Evolutionary conservation across 1,284 basidiomycete species (phyloP).

Genomic region (Cutaneotrichosporon daszewskae): DNA sequence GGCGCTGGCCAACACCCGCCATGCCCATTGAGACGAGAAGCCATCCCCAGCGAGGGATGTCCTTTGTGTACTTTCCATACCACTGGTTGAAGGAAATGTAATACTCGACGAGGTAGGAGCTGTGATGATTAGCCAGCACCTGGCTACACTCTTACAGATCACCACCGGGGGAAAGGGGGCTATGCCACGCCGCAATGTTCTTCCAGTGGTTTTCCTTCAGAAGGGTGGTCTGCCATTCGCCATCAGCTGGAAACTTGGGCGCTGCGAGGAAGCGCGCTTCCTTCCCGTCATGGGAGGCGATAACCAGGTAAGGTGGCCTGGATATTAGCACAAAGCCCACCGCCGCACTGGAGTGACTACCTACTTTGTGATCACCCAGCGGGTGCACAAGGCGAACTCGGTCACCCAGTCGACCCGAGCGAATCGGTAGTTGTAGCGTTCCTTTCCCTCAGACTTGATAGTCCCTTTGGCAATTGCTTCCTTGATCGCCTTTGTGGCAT

Average conservation of each 20-base stretch:
- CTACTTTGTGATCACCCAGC: conserved; percentile 34
- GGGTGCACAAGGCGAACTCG: conserved; percentile 29
- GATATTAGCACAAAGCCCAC: background rate
- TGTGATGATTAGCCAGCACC: background rate
- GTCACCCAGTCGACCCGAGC: conserved; percentile 36
- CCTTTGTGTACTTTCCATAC: background rate
- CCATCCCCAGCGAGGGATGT: conserved; percentile 27
- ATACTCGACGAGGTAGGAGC: conserved; percentile 3
- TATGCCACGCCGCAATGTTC: conserved; percentile 24
- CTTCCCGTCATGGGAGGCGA: conserved; percentile 28
- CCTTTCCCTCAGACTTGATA: no score
- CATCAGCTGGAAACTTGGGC: conserved; percentile 21
- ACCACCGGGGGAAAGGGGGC: conserved; percentile 25
- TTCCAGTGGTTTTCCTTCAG: conserved; percentile 27
- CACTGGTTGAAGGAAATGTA: background rate
- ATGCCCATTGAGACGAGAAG: conserved; percentile 21
- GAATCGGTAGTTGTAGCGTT: conserved; percentile 23
- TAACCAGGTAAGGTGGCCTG: conserved; percentile 32
- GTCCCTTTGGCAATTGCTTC: no score
- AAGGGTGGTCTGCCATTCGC: conserved; percentile 20
- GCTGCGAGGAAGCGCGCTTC: conserved; percentile 30
- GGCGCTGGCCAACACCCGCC: conserved; percentile 22
- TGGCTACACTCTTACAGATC: conserved; percentile 20
- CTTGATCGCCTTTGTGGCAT: no score
- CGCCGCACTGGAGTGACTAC: background rate